A percentile compares a stretch with the other conserved stretches of the same genome.
Evolutionary conservation across 768 basidiomycete species (phyloP).

Genomic region (Paxillus involutus): DNA sequence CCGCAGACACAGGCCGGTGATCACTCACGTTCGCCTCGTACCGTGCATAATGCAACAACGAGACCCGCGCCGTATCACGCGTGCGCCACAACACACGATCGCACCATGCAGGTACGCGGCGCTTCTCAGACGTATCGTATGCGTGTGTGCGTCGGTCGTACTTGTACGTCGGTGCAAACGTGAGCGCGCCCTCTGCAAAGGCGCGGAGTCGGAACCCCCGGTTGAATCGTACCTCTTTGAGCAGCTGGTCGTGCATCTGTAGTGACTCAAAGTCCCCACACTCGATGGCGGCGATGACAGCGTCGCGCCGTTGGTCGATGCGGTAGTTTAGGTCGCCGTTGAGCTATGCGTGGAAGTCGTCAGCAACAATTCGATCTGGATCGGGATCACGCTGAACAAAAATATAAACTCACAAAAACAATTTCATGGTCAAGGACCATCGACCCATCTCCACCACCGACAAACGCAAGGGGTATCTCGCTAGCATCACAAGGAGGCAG

Average conservation of each 20-base stretch:
- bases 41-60: slow-evolving; percentile 68
- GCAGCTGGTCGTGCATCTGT: slow-evolving; percentile 80
- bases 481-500: slow-evolving; percentile 49
- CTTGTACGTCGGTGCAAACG: slow-evolving; percentile 92
- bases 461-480: slow-evolving; percentile 64
- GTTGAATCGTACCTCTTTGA: slow-evolving; percentile 86
- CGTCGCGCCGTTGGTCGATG: slow-evolving; percentile 88
- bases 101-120: slow-evolving; percentile 93
- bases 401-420: slow-evolving; percentile 58
- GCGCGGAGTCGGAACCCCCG: slow-evolving; percentile 82
- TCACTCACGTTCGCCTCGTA: slow-evolving; percentile 90
- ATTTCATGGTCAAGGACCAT: slow-evolving; percentile 95
- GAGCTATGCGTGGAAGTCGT: slow-evolving; percentile 42
- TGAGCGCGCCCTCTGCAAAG: slow-evolving; percentile 81
- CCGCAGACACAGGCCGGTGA: slow-evolving; percentile 86
- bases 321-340: slow-evolving; percentile 98
- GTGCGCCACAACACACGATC: slow-evolving; percentile 87
- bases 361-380: background rate
- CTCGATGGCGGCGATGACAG: slow-evolving; percentile 70
- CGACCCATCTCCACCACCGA: slow-evolving; percentile 90
- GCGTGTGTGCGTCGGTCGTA: slow-evolving; percentile 78
- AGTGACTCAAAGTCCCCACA: slow-evolving; percentile 64
- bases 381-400: background rate
- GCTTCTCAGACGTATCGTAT: slow-evolving; percentile 90
- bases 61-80: slow-evolving; percentile 54